Evolutionary conservation across 73 alveolate genomes (phyloP).

Genomic region (Blepharisma japonicum): DNA sequence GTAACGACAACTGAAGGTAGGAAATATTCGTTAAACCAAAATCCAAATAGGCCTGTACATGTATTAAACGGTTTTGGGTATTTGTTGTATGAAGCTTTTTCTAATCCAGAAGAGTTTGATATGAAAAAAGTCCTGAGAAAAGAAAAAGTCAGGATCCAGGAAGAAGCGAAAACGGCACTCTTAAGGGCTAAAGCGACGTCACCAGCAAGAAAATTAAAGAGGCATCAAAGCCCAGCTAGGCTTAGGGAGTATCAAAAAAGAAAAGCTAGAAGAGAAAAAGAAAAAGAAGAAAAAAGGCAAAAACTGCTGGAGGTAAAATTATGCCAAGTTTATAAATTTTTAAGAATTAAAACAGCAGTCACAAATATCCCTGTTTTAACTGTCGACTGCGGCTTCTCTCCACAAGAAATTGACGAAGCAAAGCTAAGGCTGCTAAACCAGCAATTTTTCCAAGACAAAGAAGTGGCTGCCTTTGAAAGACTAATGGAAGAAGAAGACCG

Average conservation of each 20-base stretch:
- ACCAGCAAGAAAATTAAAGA: constrained; percentile 19
- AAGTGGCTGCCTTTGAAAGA: background rate
- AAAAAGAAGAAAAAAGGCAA: constrained; percentile 31
- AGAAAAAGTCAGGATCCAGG: constrained; percentile 17
- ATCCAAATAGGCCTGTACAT: background rate
- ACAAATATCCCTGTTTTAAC: constrained; percentile 15
- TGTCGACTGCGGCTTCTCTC: background rate
- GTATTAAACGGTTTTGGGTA: constrained; percentile 16
- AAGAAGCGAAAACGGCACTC: constrained; percentile 1
- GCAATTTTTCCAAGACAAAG: constrained; percentile 8
- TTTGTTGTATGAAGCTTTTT: constrained; percentile 13
- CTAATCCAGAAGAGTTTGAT: constrained; percentile 25
- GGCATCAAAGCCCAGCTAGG: constrained; percentile 25
- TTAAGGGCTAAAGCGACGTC: constrained; percentile 13
- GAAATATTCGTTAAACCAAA: background rate
- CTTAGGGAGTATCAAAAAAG: constrained; percentile 3
- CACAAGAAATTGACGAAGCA: constrained; percentile 31
- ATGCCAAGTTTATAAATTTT: constrained; percentile 24
- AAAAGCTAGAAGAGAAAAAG: constrained; percentile 25
- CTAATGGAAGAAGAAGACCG: constrained; percentile 25
- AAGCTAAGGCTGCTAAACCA: background rate
- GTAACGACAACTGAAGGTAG: too few relatives aligned
- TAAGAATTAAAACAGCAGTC: constrained; percentile 22
- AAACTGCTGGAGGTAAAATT: background rate
- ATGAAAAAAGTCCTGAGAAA: constrained; percentile 22